Base-by-base conservation (phyloP, 2,329 filamentous ascomycete species). In the Colletotrichum sp. region DNA sequence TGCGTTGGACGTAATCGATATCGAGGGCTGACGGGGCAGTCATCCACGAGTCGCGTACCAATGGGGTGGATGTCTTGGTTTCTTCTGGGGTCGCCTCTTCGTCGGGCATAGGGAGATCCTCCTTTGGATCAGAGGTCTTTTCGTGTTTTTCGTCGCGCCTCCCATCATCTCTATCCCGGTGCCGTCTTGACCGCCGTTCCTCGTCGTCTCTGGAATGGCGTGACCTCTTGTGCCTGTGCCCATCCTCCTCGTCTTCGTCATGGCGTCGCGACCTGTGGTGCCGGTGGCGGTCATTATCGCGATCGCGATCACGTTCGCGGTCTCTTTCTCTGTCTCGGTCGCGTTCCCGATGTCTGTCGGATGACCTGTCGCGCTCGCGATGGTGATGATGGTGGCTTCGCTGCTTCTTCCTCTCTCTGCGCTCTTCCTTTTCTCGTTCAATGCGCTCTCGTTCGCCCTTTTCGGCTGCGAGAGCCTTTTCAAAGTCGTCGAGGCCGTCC, bases 1-100 rank as follows among this genome's bases (percentile, higher is more conserved):
- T 87, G 76, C 91, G 89, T 81, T 94, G 91, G 67, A 95, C 90
- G 82, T 98, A 98, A 82, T 99, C 96, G 69, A 98, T 88, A 74
- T 95, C 93, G 57, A 96, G 84, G 3, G 92, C 92, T 1, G 93
- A 93, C 0, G 95, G 94, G 2, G 93, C 93, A 78, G 95, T 92
- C 95, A 98, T 98, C 95, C 98, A 99, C 0, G 94, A 92, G 83
- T 99, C 97, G 78, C 98, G 92, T 79, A 93, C 90, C 36, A 93
- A 80, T 2, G 84, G 82, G 12, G 69, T 58, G 75, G 18, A 82
- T 77, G 84, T 75, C 38, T 87, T 86, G 5, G n/a, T 13, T 10
- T 64, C 28, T 9, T n/a, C 61, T 3, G 48, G 43, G 16, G 55
- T 43, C 16, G 55, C 21, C 77, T 89, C 88, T 26, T 91, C 89